Evolutionary conservation across 1,284 basidiomycete genomes (phyloP), one percentile per base, ranked within the genome.

Genomic region (Abortiporus biennis): DNA sequence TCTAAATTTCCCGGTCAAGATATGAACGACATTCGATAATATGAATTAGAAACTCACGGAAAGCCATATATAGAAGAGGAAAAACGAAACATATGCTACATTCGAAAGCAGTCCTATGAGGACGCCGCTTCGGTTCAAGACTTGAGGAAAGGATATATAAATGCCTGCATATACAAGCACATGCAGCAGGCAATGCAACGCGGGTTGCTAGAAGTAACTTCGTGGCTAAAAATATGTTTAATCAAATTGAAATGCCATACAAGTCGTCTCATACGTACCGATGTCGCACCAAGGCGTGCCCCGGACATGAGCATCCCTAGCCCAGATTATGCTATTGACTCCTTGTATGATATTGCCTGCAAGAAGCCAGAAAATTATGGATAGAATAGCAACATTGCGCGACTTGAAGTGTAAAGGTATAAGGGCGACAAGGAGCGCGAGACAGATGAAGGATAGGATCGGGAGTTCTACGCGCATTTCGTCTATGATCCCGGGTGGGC

Each of bases 11-110:
- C 8, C n/a, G 27, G n/a, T n/a, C 27, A n/a, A 12, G 6, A 40
- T 16, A 38, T 23, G 15, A 30, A n/a, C n/a, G 36, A 37, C 42
- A 32, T 44, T 37, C 36, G n/a, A 8, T 30, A 16, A 36, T 2
- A 3, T 20, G 17, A 36, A 30, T 29, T 15, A 36, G 30, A 2
- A 22, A 71, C 80, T 48, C 54, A 85, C 83, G 80, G 24, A 81
- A 54, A 17, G 63, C 59, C 68, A 78, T 76, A 52, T 76, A 76
- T 23, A 78, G 24, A 31, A 77, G 36, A 16, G 84, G 80, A 20
- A 78, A 40, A 2, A 70, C 58, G 53, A 79, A 65, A 49, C 76
- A 81, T 47, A 80, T 59, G 15, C 63, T 39, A 41, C 69, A 49
- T 42, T 85, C 80, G 38, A 78, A 57, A 22, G 73, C 47, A 19